Conservation (phyloP, 176 grass and related monocot species). For the Sorghum bicolor region DNA sequence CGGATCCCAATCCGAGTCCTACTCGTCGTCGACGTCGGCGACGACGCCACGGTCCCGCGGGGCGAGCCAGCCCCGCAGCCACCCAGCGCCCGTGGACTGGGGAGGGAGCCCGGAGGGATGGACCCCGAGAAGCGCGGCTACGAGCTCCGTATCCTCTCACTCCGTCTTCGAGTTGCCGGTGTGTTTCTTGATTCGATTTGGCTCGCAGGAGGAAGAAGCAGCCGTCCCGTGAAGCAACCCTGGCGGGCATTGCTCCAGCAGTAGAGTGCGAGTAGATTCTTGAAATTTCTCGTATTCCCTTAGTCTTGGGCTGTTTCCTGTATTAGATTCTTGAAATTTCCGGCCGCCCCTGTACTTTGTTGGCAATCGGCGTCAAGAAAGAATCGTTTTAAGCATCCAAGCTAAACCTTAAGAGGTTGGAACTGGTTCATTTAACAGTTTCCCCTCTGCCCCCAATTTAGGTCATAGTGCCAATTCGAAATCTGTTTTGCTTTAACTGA, state of each 20-base stretch:
- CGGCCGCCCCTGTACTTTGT: background rate
- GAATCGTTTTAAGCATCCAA: background rate
- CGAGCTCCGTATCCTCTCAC: conserved; percentile 92
- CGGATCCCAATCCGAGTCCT: conserved; percentile 29
- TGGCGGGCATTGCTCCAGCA: conserved; percentile 21
- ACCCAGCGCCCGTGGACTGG: background rate
- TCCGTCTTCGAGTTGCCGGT: background rate
- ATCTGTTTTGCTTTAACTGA: conserved; percentile 6
- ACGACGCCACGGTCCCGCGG: background rate
- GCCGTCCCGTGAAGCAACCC: background rate
- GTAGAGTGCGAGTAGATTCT: background rate
- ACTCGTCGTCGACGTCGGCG: conserved; percentile 18
- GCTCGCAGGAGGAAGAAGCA: background rate
- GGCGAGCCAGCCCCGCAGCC: background rate
- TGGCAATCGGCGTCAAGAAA: conserved; percentile 5
- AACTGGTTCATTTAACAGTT: background rate
- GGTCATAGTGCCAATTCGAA: background rate
- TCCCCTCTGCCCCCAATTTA: conserved; percentile 17
- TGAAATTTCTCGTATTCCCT: background rate
- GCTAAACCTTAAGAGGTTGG: background rate
- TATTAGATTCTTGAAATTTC: background rate
- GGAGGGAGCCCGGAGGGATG: conserved; percentile 31
- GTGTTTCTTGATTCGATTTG: conserved; percentile 37
- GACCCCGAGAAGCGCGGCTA: conserved; percentile 76
- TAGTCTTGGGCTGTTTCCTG: background rate